Evolutionary conservation across 2,329 filamentous ascomycete genomes (phyloP).

Genomic region (Taxawa tesnikishii): DNA sequence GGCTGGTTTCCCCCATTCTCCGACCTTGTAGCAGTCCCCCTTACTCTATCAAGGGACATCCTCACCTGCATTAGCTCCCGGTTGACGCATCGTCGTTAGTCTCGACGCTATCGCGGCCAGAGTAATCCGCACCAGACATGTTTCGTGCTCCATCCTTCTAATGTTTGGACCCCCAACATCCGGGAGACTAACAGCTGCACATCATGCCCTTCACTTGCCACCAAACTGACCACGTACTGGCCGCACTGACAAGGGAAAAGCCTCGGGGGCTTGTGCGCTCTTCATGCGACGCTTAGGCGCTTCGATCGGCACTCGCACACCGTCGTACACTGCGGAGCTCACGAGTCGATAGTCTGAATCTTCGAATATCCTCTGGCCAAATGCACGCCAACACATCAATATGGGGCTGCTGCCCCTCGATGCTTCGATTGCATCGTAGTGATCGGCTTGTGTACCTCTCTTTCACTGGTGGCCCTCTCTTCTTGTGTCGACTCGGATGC

Average conservation of each 20-base stretch:
- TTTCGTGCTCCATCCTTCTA: background rate
- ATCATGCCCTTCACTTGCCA: constrained; percentile 1
- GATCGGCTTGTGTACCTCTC: background rate
- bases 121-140: background rate
- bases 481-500: background rate
- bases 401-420: constrained; percentile 3
- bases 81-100: background rate
- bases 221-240: constrained; percentile 1
- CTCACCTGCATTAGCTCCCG: no score
- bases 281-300: background rate
- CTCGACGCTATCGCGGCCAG: background rate
- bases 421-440: background rate
- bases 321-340: background rate
- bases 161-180: background rate
- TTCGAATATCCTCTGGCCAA: constrained; percentile 3
- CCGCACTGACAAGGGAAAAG: background rate
- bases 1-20: no score
- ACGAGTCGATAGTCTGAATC: background rate
- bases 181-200: background rate
- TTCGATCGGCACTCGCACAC: background rate
- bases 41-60: no score
- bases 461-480: background rate
- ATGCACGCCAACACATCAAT: constrained; percentile 8
- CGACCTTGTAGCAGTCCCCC: no score
- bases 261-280: background rate